A percentile compares a stretch with the other conserved stretches of the same genome.
Conservation (phyloP, 1,139 yeast species). For the Suhomyces anneliseae region DNA sequence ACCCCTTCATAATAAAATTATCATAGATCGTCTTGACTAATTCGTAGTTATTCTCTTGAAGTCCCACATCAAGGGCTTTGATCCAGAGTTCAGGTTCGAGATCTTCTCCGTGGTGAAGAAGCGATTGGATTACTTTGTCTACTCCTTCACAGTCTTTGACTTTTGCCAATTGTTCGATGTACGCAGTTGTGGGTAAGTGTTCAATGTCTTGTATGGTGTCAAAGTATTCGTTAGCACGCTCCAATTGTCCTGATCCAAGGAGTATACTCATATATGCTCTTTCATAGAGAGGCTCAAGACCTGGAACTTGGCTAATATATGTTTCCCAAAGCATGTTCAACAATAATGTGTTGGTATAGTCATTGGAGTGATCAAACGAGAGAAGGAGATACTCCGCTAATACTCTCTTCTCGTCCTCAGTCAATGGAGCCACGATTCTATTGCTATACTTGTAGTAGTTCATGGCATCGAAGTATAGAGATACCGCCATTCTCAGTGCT, state of each 20-base stretch:
- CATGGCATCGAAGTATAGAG: slow-evolving; percentile 16
- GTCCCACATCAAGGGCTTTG: slow-evolving; percentile 23
- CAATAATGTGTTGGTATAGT: slow-evolving; percentile 18
- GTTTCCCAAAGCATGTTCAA: slow-evolving; percentile 24
- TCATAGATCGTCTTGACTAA: slow-evolving; percentile 32
- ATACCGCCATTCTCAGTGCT: slow-evolving; percentile 13
- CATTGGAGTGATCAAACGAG: slow-evolving; percentile 14
- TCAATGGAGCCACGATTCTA: slow-evolving; percentile 11
- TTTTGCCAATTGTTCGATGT: slow-evolving; percentile 9
- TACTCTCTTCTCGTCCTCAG: slow-evolving; percentile 10
- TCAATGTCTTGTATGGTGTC: slow-evolving; percentile 4
- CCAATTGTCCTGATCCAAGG: slow-evolving; percentile 26
- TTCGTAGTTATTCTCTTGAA: slow-evolving; percentile 25
- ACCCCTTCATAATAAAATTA: slow-evolving; percentile 31
- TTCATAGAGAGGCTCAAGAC: slow-evolving; percentile 21
- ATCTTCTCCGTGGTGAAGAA: neutral
- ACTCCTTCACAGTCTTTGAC: slow-evolving; percentile 24
- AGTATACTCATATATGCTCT: slow-evolving; percentile 25
- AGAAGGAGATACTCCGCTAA: slow-evolving; percentile 11
- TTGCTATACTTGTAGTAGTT: slow-evolving; percentile 13
- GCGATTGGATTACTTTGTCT: neutral
- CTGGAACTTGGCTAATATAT: slow-evolving; percentile 11
- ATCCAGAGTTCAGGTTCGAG: slow-evolving; percentile 23
- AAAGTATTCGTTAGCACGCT: slow-evolving; percentile 24
- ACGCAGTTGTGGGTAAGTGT: slow-evolving; percentile 5